Percentiles rank a stretch among this genome's conserved stretches.
phyloP scores from a whole-genome alignment of 2,329 filamentous ascomycete genomes.

The Claviceps digitariae region DNA sequence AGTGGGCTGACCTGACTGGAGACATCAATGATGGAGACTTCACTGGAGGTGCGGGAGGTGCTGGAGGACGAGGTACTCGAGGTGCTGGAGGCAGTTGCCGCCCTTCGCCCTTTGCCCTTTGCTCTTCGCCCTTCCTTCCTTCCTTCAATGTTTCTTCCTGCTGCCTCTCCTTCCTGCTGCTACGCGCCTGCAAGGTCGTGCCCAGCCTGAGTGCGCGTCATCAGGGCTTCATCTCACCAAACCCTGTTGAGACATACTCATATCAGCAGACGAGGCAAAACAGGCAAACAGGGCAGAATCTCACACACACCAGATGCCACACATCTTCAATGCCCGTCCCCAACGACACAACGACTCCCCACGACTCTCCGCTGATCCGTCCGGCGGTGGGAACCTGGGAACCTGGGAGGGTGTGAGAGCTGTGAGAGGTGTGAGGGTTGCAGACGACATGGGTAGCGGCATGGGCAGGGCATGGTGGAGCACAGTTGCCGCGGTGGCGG shows the following conservation, averaged over 20 bases:
- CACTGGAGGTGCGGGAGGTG: too few species aligned
- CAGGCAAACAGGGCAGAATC: background rate
- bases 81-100: background rate
- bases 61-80: too few species aligned
- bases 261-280: background rate
- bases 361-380: background rate
- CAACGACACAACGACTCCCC: conserved; percentile 1
- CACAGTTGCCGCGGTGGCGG: conserved; percentile 8
- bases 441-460: background rate
- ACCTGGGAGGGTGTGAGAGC: conserved; percentile 1
- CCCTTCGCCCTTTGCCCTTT: background rate
- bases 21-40: too few species aligned
- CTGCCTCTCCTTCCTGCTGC: background rate
- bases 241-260: background rate
- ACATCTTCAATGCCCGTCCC: conserved; percentile 3
- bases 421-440: too few species aligned
- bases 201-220: background rate
- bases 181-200: too few species aligned
- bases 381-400: background rate
- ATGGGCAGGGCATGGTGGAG: conserved; percentile 1
- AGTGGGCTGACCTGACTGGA: too few species aligned
- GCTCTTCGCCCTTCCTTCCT: background rate
- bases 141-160: background rate
- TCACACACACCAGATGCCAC: background rate
- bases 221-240: background rate